Base-by-base conservation (phyloP, 1,284 basidiomycete species). In the Takashimella koratensis region DNA sequence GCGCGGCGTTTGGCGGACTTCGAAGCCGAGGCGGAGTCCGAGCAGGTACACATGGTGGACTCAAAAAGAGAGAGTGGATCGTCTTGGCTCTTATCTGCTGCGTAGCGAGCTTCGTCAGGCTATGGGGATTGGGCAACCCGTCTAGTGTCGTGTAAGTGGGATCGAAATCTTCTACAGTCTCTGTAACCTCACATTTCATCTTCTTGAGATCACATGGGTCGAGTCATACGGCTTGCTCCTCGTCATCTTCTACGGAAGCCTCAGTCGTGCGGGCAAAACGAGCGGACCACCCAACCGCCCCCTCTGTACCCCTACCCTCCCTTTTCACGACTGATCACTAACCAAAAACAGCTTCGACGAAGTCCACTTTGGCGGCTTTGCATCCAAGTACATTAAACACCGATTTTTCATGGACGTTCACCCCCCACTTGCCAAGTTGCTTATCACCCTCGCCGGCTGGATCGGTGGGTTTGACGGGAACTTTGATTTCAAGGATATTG, bases 361-460 rank as follows among this genome's bases (percentile, higher is more conserved):
- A 75, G 93, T 96, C 0, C 93, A 96, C 74, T 96, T 97, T 75
- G 93, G 93, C 57, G 94, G 94, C 72, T 95, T 96, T 70, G 89
- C 93, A 2, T 82, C 84, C 51, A 92, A 90, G 69, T 83, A 82
- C 60, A 76, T 98, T 72, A 92, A 94, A 73, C 88, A 91, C 68
- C 88, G 91, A 70, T 96, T 95, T 79, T 96, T 95, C 78, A 83
- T 99, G 75, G 96, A 99, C 70, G 95, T 99, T 1, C 95, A 99
- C 71, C 95, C 96, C 0, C 96, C 96, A 2, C 80, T 99, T 5
- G 95, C 94, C 26, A 98, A 98, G 72, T 82, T 99, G 21, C 80
- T 98, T 54, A 93, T 98, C 66, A 95, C 95, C 0, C 80, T 96
- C 23, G 88, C 89, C 5, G 93, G 84, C 0, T 95, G 88, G 70